Percentiles rank a stretch among this genome's conserved stretches.
phyloP scores from a whole-genome alignment of 371 early-diverging fungal genomes.

The Mortierella sp. region DNA sequence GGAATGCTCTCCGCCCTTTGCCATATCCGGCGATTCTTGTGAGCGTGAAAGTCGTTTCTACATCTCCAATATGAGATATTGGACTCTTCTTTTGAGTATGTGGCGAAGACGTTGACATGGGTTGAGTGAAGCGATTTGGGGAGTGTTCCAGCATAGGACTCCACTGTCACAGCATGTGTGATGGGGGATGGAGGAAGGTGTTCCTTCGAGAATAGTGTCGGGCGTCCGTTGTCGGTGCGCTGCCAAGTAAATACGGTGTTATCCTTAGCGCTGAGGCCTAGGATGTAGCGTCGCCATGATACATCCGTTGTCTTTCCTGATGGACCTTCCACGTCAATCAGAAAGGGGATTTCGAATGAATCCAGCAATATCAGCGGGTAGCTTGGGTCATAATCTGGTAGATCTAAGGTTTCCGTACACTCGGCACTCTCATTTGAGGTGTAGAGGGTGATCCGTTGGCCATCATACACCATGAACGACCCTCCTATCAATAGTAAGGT shows the following conservation, averaged over 20 bases:
- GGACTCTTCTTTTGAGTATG: slow-evolving; percentile 33
- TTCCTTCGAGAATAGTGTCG: slow-evolving; percentile 46
- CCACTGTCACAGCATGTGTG: slow-evolving; percentile 38
- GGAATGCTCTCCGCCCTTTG: slow-evolving; percentile 37
- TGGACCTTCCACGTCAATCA: slow-evolving; percentile 28
- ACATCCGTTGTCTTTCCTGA: slow-evolving; percentile 49
- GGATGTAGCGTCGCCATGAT: slow-evolving; percentile 44
- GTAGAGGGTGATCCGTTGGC: slow-evolving; percentile 35
- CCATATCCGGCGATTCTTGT: slow-evolving; percentile 28
- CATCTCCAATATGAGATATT: slow-evolving; percentile 55
- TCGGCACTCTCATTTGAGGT: slow-evolving; percentile 26
- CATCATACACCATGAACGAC: slow-evolving; percentile 53
- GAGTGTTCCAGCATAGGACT: slow-evolving; percentile 50
- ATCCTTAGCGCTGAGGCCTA: slow-evolving; percentile 46
- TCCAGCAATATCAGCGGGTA: slow-evolving; percentile 41
- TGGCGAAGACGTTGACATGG: slow-evolving; percentile 47
- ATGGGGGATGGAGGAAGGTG: slow-evolving; percentile 26
- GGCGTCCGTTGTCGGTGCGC: slow-evolving; percentile 29
- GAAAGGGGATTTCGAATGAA: slow-evolving; percentile 49
- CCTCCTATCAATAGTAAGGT: too few species aligned
- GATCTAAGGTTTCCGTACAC: slow-evolving; percentile 29
- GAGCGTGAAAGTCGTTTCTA: slow-evolving; percentile 36
- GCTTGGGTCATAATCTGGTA: slow-evolving; percentile 47
- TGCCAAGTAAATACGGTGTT: slow-evolving; percentile 50
- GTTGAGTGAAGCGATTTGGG: slow-evolving; percentile 50